Percentiles rank a stretch among this genome's conserved stretches.
Conservation (phyloP, 1,284 basidiomycete genomes). For the Malassezia caprae region DNA sequence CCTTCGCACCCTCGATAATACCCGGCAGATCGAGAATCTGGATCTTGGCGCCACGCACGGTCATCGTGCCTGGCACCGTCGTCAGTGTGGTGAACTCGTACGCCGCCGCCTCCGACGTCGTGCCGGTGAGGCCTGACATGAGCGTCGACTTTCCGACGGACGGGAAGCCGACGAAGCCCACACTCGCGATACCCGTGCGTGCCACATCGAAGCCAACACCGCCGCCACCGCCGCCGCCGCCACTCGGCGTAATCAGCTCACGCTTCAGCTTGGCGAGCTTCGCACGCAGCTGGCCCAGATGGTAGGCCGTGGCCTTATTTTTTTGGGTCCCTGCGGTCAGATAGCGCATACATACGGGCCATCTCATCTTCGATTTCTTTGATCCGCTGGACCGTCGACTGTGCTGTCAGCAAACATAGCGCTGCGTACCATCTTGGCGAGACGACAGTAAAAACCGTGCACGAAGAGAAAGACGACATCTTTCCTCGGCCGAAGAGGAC, state of each 20-base stretch:
- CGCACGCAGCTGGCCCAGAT: conserved; percentile 91
- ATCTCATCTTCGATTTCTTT: conserved; percentile 48
- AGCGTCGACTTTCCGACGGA: conserved; percentile 63
- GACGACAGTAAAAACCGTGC: background rate
- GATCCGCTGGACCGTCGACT: conserved; percentile 42
- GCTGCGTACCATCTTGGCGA: conserved; percentile 12
- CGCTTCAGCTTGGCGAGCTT: conserved; percentile 94
- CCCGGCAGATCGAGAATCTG: conserved; percentile 62
- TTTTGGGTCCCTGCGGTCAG: conserved; percentile 62
- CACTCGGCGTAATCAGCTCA: conserved; percentile 74
- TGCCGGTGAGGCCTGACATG: conserved; percentile 97
- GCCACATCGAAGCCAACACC: conserved; percentile 74
- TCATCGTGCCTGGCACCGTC: conserved; percentile 88
- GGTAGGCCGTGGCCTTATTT: conserved; percentile 73
- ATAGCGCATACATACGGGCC: conserved; percentile 21
- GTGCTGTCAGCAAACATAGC: background rate
- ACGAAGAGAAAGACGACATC: conserved; percentile 1
- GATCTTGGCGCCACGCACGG: conserved; percentile 77
- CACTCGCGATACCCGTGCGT: conserved; percentile 84
- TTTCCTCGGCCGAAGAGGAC: conserved; percentile 12
- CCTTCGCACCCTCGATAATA: conserved; percentile 98
- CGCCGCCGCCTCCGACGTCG: conserved; percentile 90
- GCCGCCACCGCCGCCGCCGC: conserved; percentile 70
- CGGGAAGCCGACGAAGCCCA: conserved; percentile 56
- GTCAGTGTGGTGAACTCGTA: conserved; percentile 80